Evolutionary conservation across 805 yeast species (phyloP).

Genomic region (Lipomyces oligophaga): DNA sequence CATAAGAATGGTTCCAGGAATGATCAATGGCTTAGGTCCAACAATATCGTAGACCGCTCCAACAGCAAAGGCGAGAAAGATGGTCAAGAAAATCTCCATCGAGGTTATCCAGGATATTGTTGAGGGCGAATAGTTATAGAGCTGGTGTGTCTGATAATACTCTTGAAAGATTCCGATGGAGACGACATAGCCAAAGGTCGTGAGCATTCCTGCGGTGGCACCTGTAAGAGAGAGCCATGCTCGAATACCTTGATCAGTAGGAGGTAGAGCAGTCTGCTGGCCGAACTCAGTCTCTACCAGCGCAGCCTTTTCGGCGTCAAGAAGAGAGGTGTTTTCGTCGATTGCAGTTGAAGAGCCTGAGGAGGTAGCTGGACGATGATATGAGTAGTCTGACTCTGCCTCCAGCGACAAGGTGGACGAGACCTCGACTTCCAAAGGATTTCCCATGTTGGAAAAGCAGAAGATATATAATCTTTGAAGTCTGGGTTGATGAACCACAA

Average conservation of each 20-base stretch:
- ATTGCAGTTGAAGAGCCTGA: too few species aligned
- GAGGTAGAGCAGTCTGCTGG: not conserved
- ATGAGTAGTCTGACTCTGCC: too few species aligned
- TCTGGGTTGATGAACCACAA: too few species aligned
- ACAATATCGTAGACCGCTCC: conserved; percentile 25
- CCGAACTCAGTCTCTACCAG: conserved; percentile 1
- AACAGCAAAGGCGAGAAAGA: conserved; percentile 30
- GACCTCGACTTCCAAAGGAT: too few species aligned
- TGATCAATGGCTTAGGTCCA: conserved; percentile 18
- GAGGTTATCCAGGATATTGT: conserved; percentile 38
- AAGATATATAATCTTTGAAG: too few species aligned
- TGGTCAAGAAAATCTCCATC: conserved; percentile 32
- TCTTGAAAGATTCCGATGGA: conserved; percentile 33
- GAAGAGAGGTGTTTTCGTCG: conserved; percentile 4
- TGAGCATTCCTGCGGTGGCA: conserved; percentile 53
- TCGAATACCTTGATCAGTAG: conserved; percentile 4
- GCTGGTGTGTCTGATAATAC: conserved; percentile 31
- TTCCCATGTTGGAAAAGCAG: too few species aligned
- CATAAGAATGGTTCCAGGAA: conserved; percentile 31
- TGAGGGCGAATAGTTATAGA: conserved; percentile 30
- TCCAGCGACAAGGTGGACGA: too few species aligned
- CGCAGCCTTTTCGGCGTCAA: not conserved
- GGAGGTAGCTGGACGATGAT: too few species aligned
- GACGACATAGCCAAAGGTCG: conserved; percentile 52
- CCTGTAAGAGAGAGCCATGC: conserved; percentile 56